Evolutionary conservation across 2,329 filamentous ascomycete species (phyloP).

Genomic region (Colletotrichum spinosum): DNA sequence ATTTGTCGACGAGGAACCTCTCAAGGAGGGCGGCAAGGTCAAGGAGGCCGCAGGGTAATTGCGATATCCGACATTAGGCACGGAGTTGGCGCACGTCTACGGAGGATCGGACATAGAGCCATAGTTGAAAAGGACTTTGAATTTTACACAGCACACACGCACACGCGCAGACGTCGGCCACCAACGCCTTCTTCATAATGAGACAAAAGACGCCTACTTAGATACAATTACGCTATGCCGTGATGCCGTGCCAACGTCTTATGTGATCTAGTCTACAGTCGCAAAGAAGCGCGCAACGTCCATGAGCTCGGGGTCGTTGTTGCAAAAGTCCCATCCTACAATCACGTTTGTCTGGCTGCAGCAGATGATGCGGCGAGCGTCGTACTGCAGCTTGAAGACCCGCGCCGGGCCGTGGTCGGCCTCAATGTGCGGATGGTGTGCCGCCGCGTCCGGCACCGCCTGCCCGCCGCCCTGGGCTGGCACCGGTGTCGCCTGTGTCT

Average conservation of each 20-base stretch:
- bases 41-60: conserved; percentile 78
- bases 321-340: conserved; percentile 98
- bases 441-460: conserved; percentile 40
- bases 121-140: neutral
- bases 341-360: conserved; percentile 93
- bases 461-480: conserved; percentile 29
- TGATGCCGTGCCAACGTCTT: conserved; percentile 14
- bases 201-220: too few relatives aligned
- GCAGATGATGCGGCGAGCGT: conserved; percentile 91
- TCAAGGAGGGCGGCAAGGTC: conserved; percentile 77
- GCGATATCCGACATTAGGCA: neutral
- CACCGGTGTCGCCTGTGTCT: conserved; percentile 34
- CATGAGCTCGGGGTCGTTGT: conserved; percentile 82
- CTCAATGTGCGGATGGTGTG: conserved; percentile 59
- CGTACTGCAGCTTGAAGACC: conserved; percentile 97
- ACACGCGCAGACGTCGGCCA: conserved; percentile 3
- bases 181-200: too few relatives aligned
- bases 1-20: conserved; percentile 93
- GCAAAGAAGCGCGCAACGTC: conserved; percentile 84
- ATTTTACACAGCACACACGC: conserved; percentile 11
- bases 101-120: neutral
- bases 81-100: neutral
- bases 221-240: conserved; percentile 33
- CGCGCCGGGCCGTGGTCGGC: conserved; percentile 65
- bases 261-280: conserved; percentile 60